Evolutionary conservation across 164 flowering plant genomes (phyloP), one percentile per base, ranked within the genome.

Genomic region (Tinospora cordifolia): DNA sequence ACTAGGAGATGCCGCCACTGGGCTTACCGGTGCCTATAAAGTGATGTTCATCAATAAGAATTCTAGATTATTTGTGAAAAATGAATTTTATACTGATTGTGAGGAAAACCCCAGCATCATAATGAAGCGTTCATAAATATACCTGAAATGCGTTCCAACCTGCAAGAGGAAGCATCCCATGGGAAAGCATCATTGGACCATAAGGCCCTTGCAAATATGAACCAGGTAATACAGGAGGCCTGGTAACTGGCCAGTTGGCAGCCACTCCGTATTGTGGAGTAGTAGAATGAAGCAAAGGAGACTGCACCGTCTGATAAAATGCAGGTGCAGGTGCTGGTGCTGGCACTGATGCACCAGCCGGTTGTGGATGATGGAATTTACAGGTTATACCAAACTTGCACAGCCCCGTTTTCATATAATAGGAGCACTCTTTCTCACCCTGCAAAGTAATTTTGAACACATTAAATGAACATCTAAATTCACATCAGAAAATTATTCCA

Each of bases 391-490:
- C 99, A 77, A 95, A 95, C 79, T 89, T 95, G 81, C 99, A 92
- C 39, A 86, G 90, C 63, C 97, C 96, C 14, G 96, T 95, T 77
- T 86, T 90, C 76, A 90, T 69, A 71, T 89, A 95, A 80, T 90
- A 89, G 65, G 91, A 79, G 74, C 99, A 95, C 79, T 92, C 99
- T 65, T 85, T 88, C 78, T 92, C 98, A 60, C 96, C 98, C 99
- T 95, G 87, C 59, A 19, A 69, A 30, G 21, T 51, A 68, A 17
- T 60, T 60, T 21, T 49, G 63, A 17, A 51, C 7, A 19, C 14
- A 34, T 27, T 65, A 9, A 58, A 34, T 58, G n/a, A 41, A 9
- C 49, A 58, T 41, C 38, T 46, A 39, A 68, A 14, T 6, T 24
- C 66, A 40, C 49, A 39, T 8, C 21, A 71, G 60, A 46, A 30